Base-by-base conservation (phyloP, 345 rosid species). In the Citrus hindsii region DNA sequence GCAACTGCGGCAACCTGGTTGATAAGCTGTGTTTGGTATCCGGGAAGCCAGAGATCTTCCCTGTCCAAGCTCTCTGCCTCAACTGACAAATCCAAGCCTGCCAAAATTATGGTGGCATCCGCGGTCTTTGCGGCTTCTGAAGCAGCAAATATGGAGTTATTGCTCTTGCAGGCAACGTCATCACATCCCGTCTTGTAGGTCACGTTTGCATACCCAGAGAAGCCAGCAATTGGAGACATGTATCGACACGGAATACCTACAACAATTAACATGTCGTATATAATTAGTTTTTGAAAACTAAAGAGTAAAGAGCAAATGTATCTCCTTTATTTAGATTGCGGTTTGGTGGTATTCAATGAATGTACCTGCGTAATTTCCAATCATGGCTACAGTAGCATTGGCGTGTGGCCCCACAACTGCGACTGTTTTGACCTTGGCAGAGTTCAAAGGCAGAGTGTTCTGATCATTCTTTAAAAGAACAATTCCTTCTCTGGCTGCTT, bases 11-110 rank as follows among this genome's bases (percentile, higher is more conserved):
- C 83, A 14, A 87, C 88, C 64, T 87, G 87, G 27, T 80, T 85
- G 42, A 92, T 86, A 2, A 92, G 80, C 33, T 85, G 79, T 21
- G 76, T 80, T 77, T 91, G 93, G 67, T 38, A 79, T 2, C 97
- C 95, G 0, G 92, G 95, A 48, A 91, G 91, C 2, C 82, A 63
- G 16, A 93, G 86, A 48, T 88, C 81, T 2, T 22, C 76, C 61
- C 92, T 83, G 66, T 92, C 97, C 53, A 81, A 76, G 59, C 87
- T 27, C 81, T 92, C 92, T 1, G 88, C 89, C 74, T 91, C 97
- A 2, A 87, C 67, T 6, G 85, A 67, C 42, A 85, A 70, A 72
- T 91, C 89, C 28, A 89, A 35, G 0, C 93, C 93, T 28, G 75
- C 86, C 2, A 91, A 65, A 25, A 91, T 61, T 2, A 90, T 51